A percentile compares a stretch with the other conserved stretches of the same genome.
Conservation (phyloP, 257 asterid genomes). For the Cordia subcordata region DNA sequence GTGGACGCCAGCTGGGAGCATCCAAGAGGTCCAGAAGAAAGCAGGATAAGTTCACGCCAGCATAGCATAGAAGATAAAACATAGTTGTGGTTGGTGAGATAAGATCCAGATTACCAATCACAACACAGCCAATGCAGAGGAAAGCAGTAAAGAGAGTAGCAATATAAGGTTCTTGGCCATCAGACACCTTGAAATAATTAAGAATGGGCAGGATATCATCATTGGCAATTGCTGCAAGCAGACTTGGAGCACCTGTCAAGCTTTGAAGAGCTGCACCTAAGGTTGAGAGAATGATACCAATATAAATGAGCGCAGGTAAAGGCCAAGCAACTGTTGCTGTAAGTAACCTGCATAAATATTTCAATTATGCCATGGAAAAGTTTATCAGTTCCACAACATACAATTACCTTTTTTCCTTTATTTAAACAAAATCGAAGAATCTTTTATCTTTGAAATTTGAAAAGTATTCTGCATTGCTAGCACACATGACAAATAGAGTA, state of each 20-base stretch:
- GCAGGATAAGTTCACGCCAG: conserved; percentile 93
- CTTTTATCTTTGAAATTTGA: no score
- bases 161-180: conserved; percentile 79
- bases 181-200: conserved; percentile 87
- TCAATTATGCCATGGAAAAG: conserved; percentile 21
- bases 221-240: conserved; percentile 98
- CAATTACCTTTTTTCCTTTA: neutral
- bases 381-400: neutral
- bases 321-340: conserved; percentile 99
- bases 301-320: conserved; percentile 70
- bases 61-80: conserved; percentile 96
- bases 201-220: conserved; percentile 97
- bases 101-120: conserved; percentile 92
- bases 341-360: conserved; percentile 65
- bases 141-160: conserved; percentile 95
- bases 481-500: no score
- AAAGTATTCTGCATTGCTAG: no score
- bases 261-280: conserved; percentile 99
- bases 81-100: conserved; percentile 91
- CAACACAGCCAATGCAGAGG: conserved; percentile 83
- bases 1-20: conserved; percentile 99
- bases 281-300: conserved; percentile 95
- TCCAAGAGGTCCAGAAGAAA: conserved; percentile 95
- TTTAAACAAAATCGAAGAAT: conserved; percentile 4
- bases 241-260: conserved; percentile 96